Evolutionary conservation across 106 monocot genomes (phyloP).

Genomic region (Platanthera zijinensis): DNA sequence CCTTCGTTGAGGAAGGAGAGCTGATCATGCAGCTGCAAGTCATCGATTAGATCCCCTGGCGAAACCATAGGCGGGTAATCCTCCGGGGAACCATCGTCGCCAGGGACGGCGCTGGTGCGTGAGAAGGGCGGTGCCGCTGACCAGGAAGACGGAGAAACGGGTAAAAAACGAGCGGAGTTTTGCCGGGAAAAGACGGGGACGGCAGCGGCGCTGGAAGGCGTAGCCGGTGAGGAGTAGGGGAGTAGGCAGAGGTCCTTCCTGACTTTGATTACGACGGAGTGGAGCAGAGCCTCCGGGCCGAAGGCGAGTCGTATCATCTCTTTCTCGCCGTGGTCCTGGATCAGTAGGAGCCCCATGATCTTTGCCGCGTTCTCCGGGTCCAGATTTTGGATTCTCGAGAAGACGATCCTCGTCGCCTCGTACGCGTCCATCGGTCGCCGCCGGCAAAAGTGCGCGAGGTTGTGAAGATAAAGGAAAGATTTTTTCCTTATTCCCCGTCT

Average conservation of each 20-base stretch:
- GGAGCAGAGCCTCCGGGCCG: conserved; percentile 64
- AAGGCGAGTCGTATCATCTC: conserved; percentile 83
- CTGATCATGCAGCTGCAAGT: conserved; percentile 30
- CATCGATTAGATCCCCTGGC: conserved; percentile 24
- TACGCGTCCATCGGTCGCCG: conserved; percentile 75
- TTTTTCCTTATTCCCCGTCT: neutral
- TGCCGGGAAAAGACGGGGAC: conserved; percentile 43
- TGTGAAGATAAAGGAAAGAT: neutral
- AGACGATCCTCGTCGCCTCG: conserved; percentile 82
- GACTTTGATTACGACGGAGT: conserved; percentile 48
- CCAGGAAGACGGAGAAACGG: neutral
- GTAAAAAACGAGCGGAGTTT: conserved; percentile 17
- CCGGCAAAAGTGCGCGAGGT: neutral
- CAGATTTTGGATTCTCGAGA: conserved; percentile 75
- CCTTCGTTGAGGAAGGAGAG: conserved; percentile 63
- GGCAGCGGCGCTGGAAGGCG: conserved; percentile 4
- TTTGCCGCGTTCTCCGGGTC: conserved; percentile 86
- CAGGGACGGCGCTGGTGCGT: neutral
- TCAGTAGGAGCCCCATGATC: conserved; percentile 72
- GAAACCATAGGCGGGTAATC: no score
- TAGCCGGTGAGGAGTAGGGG: conserved; percentile 13
- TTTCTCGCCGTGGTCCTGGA: conserved; percentile 80
- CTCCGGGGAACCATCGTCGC: neutral
- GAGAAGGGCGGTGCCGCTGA: neutral
- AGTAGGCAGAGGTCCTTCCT: conserved; percentile 50